Evolutionary conservation across 129 eudicot species (phyloP), one percentile per base, ranked within the genome.

Genomic region (Tagetes patula): DNA sequence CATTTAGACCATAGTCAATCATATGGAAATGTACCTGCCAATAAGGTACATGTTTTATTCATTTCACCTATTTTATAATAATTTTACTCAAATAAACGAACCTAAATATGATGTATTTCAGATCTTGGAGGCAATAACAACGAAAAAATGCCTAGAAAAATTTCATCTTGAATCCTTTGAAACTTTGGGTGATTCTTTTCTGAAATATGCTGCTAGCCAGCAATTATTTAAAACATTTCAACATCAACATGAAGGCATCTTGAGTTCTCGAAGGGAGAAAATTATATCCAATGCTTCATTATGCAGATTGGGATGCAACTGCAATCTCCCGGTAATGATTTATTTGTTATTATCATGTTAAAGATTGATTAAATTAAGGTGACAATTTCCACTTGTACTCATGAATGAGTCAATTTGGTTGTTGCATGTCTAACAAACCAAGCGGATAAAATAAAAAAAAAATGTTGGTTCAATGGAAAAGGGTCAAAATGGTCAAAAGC

Each of bases 181-280:
- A 86, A 86, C 97, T 65, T 85, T 94, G 49, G 98, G 98, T 2
- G 98, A 94, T 69, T 94, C 98, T 0, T 94, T 90, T 80, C 72
- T 94, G 0, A 94, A 94, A 64, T 94, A 94, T 63, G 91, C 93
- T 78, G 85, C 87, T 8, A 77, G 85, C 67, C 96, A 90, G 46
- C 97, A 90, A 12, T 64, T 94, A 34, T 94, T 90, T 41, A 86
- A 79, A 64, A 75, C 53, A 3, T 47, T 77, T 60, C 89, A 83
- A 76, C 69, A 66, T 73, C 81, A 85, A 50, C 98, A 90, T 8
- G 97, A 90, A 72, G 98, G 98, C 10, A 78, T 90, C 47, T 83
- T 94, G 32, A 90, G 85, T 50, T 20, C 82, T 2, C 83, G 63
- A 64, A 84, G 86, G 58, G 66, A 83, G 32, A 82, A 47, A 74